These are phyloP conservation scores for Aspergillus unguis DNA, from an alignment of 2,329 filamentous ascomycete species.

Conservation along the genomic window DNA sequence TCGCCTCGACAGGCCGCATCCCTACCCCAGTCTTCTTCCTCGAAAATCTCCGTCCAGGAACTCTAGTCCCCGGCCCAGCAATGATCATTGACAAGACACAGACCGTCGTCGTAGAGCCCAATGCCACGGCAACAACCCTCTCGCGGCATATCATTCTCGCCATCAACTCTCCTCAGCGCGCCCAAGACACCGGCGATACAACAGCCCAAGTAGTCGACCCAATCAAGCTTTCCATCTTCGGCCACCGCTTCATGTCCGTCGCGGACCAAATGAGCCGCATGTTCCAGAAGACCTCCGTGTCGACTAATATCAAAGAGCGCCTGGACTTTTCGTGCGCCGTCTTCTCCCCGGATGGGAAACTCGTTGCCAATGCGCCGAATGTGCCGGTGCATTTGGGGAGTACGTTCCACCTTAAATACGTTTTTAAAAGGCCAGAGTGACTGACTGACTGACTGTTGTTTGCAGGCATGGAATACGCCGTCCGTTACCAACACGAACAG, in stretches of 20 bases:
- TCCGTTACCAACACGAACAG: conserved; percentile 66
- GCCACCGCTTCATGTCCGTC: conserved; percentile 59
- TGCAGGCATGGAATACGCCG: conserved; percentile 65
- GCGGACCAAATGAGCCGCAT: conserved; percentile 59
- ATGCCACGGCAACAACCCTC: conserved; percentile 70
- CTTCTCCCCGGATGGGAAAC: conserved; percentile 63
- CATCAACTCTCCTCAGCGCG: background rate
- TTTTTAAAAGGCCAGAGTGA: too few species aligned
- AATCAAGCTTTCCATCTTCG: conserved; percentile 54
- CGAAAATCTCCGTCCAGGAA: conserved; percentile 15
- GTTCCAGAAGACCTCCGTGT: conserved; percentile 55
- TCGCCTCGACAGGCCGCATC: conserved; percentile 21
- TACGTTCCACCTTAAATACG: conserved; percentile 45
- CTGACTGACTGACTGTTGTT: too few species aligned
- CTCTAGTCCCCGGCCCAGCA: conserved; percentile 55
- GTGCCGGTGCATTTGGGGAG: conserved; percentile 71
- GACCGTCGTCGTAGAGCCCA: conserved; percentile 84
- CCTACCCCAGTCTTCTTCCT: conserved; percentile 25
- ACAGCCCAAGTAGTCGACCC: conserved; percentile 35
- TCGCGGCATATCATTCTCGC: conserved; percentile 88
- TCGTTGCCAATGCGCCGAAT: conserved; percentile 70
- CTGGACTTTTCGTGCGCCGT: conserved; percentile 80
- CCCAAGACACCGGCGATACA: conserved; percentile 23
- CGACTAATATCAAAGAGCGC: conserved; percentile 76
- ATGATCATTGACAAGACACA: conserved; percentile 72